Base-by-base conservation (phyloP, 2,329 filamentous ascomycete species). In the Paecilomyces sp. region DNA sequence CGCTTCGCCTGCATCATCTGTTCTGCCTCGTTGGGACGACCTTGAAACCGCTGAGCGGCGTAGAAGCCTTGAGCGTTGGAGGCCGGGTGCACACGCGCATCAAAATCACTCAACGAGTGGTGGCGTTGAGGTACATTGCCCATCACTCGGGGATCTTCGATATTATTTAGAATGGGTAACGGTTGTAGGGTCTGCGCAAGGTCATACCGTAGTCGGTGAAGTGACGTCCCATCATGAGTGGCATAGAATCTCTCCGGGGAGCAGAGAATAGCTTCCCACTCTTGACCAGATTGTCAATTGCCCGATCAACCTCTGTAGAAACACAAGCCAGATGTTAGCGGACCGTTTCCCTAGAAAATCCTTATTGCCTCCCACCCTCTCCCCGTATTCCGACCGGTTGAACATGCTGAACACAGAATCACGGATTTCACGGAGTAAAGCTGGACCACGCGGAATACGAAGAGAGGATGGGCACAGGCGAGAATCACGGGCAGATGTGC, bases 1-100 rank as follows among this genome's bases (percentile, higher is more conserved):
- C 94, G 91, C 85, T 97, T 97, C 71, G 92, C 92, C 86, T 97
- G 94, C 84, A 96, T 91, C 87, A 97, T 91, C 81, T 97, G 92
- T 81, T 97, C 94, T 77, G 92, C 91, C 81, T 97, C 94, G 82
- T 84, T 92, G 79, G 84, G 91, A 80, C 82, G 91, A 81, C 82
- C 86, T 79, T 93, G 91, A 79, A 95, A 94, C 73, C 93, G 90
- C 80, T 97, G 94, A 69, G 87, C 87, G 73, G 92, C 91, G 78
- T 97, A 97, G 77, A 93, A 97, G 75, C 89, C 93, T 77, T 97
- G 93, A 61, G 94, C 83, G 75, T 94, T 92, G 65, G 89, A 86
- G 60, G 84, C 83, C 64, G 87, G 85, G 73, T 89, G 88, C 64
- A 89, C 85, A 62, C 90, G 87, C 67, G 87, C 83, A 67, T 94